Evolutionary conservation across 2,329 filamentous ascomycete species (phyloP), one percentile per base, ranked within the genome.

Genomic region (Colletotrichum spinosum): DNA sequence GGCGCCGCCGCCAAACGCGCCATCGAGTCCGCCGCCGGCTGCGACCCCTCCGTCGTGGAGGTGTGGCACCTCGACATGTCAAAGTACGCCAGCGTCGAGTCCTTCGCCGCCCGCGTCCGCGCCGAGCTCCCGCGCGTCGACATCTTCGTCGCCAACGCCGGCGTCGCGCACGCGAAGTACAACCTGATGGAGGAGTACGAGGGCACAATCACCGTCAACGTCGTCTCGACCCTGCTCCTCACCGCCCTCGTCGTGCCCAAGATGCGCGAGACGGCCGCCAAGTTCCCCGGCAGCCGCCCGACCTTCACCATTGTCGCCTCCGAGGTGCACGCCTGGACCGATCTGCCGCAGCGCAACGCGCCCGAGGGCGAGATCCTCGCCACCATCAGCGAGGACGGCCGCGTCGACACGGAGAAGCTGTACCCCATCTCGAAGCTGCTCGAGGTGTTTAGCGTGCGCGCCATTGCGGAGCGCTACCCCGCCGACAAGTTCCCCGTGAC

Each of bases 21-120:
- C 44, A 79, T 84, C 49, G 72, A 73, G 37, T 60, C 64, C 1
- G 70, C 73, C 17, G 73, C 75, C 11, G 68, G 49, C 33, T 54
- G 61, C 53, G 64, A 25, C 33, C 64, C 35, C 44, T 72, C 59
- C n/a, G 70, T 62, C 3, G 72, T 84, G 38, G 75, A 85, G 48
- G 82, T 86, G 11, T 87, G 84, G 84, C 58, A 75, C 10, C 69
- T 88, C 5, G 84, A 88, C 69, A 77, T 87, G 68, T 70, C 69
- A 12, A 80, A 75, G 15, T 84, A 83, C 68, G 77, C 78, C 4
- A 83, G 79, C 38, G 78, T 87, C 42, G 72, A 76, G 55, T 73
- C 71, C 1, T 87, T 88, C 64, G 79, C 76, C 3, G 69, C 56
- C 1, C 76, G 77, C 2, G 71, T 77, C 2, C 69, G 75, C 8